Conservation (phyloP, 1,284 basidiomycete species). For the Cutaneotrichosporon mucoides region DNA sequence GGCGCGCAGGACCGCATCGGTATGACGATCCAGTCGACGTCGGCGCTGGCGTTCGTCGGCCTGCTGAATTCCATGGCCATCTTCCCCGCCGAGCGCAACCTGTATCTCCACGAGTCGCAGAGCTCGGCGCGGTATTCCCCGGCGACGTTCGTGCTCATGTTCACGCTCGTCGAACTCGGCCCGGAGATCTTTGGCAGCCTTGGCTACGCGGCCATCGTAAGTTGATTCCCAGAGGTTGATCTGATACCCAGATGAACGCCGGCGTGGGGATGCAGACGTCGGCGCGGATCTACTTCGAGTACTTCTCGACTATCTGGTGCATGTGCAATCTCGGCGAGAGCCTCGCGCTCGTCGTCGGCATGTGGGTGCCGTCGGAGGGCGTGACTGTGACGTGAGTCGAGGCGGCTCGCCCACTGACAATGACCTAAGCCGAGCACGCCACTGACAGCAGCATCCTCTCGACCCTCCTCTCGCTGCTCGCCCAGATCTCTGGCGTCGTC, state of each 20-base stretch:
- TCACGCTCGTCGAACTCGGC: constrained; percentile 49
- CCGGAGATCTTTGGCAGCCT: constrained; percentile 43
- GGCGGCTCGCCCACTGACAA: not conserved
- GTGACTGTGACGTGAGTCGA: constrained; percentile 33
- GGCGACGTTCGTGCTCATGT: constrained; percentile 50
- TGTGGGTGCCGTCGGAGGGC: constrained; percentile 36
- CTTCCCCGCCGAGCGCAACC: constrained; percentile 49
- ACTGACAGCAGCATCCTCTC: constrained; percentile 47
- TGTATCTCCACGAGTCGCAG: constrained; percentile 50
- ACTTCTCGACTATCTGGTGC: constrained; percentile 46
- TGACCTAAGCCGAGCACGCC: not conserved
- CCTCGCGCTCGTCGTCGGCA: constrained; percentile 35
- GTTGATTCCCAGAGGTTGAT: constrained; percentile 6
- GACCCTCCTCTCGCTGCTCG: constrained; percentile 41
- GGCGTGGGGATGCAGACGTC: constrained; percentile 49
- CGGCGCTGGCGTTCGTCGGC: constrained; percentile 44
- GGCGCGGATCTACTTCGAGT: constrained; percentile 50
- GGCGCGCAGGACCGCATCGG: constrained; percentile 52
- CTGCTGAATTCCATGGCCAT: constrained; percentile 50
- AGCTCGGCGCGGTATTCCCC: constrained; percentile 49
- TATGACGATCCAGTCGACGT: constrained; percentile 38
- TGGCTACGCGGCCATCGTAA: constrained; percentile 32
- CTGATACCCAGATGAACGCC: constrained; percentile 43
- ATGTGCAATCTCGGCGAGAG: constrained; percentile 49
- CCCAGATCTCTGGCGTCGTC: constrained; percentile 47